Evolutionary conservation across 768 basidiomycete genomes (phyloP).

Genomic region (Suillus plorans): DNA sequence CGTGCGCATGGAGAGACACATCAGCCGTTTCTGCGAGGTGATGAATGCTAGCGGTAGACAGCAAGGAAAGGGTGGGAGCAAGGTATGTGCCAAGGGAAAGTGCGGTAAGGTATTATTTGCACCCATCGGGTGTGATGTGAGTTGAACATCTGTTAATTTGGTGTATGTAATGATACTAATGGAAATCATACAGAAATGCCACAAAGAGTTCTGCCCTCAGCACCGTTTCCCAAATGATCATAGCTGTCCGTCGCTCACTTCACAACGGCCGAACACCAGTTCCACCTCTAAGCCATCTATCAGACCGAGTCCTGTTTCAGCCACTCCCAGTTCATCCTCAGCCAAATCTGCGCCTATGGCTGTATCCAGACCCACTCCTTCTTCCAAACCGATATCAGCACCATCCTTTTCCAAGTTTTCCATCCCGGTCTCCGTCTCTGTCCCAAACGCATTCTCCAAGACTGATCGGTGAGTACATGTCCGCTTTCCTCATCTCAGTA

Average conservation of each 20-base stretch:
- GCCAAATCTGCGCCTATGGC: slow-evolving; percentile 2
- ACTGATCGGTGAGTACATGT: slow-evolving; percentile 62
- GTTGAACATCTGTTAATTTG: slow-evolving; percentile 28
- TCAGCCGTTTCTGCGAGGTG: slow-evolving; percentile 62
- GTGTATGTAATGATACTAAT: background rate
- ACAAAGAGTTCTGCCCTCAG: slow-evolving; percentile 67
- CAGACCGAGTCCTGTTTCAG: slow-evolving; percentile 1
- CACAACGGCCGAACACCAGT: slow-evolving; percentile 5
- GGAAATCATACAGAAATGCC: slow-evolving; percentile 54
- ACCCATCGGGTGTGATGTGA: slow-evolving; percentile 72
- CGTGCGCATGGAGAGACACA: slow-evolving; percentile 75
- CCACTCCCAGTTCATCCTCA: slow-evolving; percentile 19
- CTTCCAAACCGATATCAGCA: background rate
- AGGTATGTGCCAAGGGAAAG: slow-evolving; percentile 53
- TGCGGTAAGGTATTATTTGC: slow-evolving; percentile 76
- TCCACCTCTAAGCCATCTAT: background rate
- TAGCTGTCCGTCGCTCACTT: slow-evolving; percentile 39
- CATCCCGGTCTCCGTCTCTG: slow-evolving; percentile 9
- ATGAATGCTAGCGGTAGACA: slow-evolving; percentile 53
- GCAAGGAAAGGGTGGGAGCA: slow-evolving; percentile 47
- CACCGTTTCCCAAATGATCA: slow-evolving; percentile 83
- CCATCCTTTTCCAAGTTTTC: slow-evolving; percentile 16
- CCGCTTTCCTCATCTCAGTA: slow-evolving; percentile 34
- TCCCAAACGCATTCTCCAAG: slow-evolving; percentile 42
- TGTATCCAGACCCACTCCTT: background rate